Conservation (phyloP, 306 rosid species). For the Arachis stenosperma region DNA sequence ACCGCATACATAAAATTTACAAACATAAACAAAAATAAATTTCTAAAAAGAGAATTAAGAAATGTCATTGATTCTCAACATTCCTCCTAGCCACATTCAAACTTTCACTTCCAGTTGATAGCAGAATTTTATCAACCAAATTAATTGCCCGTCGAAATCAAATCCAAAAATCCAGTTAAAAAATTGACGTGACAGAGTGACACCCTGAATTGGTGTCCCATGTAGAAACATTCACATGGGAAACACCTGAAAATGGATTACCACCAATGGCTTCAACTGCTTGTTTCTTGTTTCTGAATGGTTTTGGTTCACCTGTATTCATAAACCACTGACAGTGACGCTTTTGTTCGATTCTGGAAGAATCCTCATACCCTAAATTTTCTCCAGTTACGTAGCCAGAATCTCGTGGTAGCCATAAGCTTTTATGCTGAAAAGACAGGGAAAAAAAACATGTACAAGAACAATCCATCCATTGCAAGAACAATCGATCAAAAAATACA, state of each 20-base stretch:
- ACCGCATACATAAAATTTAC: background rate
- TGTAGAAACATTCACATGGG: conserved; percentile 59
- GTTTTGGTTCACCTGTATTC: conserved; percentile 67
- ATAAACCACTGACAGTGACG: conserved; percentile 83
- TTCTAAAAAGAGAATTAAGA: no score
- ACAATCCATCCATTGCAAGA: no score
- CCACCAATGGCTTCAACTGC: conserved; percentile 67
- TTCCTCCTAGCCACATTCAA: conserved; percentile 62
- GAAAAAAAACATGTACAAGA: background rate
- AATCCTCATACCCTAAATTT: conserved; percentile 73
- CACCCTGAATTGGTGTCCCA: conserved; percentile 80
- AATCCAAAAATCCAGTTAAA: conserved; percentile 76
- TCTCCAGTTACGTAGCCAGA: conserved; percentile 79
- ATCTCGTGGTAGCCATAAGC: conserved; percentile 75
- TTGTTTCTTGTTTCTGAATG: conserved; percentile 72
- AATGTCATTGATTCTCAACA: conserved; percentile 54
- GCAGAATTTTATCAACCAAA: conserved; percentile 69
- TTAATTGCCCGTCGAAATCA: conserved; percentile 56
- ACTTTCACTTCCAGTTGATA: conserved; percentile 64
- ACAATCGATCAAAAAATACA: no score
- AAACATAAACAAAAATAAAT: no score
- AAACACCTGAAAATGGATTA: conserved; percentile 62
- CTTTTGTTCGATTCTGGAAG: conserved; percentile 76
- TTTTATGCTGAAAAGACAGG: conserved; percentile 85
- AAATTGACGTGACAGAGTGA: conserved; percentile 74